Conservation (phyloP, 345 rosid genomes). For the Aquilaria yunnanensis region DNA sequence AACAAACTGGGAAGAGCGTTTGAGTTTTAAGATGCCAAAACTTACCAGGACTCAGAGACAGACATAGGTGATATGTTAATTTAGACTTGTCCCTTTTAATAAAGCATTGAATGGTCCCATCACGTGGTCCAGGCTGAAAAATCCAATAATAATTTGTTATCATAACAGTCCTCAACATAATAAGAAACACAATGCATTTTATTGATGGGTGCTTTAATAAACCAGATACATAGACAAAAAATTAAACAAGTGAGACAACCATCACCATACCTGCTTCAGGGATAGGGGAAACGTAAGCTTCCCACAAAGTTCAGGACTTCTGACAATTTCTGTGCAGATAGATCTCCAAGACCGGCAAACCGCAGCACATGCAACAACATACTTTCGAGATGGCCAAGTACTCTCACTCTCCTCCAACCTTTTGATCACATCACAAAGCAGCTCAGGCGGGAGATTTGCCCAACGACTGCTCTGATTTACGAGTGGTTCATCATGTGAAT, state of each 20-base stretch:
- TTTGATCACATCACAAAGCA: slow-evolving; percentile 53
- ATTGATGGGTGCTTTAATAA: neutral
- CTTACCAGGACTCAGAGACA: slow-evolving; percentile 60
- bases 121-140: slow-evolving; percentile 52
- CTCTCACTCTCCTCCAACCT: slow-evolving; percentile 62
- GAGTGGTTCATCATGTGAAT: slow-evolving; percentile 36
- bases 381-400: slow-evolving; percentile 56
- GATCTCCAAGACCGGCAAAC: slow-evolving; percentile 65
- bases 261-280: slow-evolving; percentile 48
- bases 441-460: slow-evolving; percentile 67
- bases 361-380: slow-evolving; percentile 61
- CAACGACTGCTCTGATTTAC: slow-evolving; percentile 51
- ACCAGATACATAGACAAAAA: neutral
- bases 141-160: neutral
- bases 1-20: neutral
- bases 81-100: slow-evolving; percentile 55
- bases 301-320: slow-evolving; percentile 57
- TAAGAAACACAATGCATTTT: neutral
- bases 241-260: neutral
- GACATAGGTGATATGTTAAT: slow-evolving; percentile 53
- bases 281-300: slow-evolving; percentile 63
- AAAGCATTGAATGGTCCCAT: slow-evolving; percentile 48
- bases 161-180: neutral
- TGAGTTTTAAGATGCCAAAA: neutral
- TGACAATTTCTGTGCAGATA: slow-evolving; percentile 62